A percentile compares a stretch with the other conserved stretches of the same genome.
These are phyloP conservation scores for Thelonectria discophora DNA, from an alignment of 2,329 filamentous ascomycete species.

Conservation along the genomic window DNA sequence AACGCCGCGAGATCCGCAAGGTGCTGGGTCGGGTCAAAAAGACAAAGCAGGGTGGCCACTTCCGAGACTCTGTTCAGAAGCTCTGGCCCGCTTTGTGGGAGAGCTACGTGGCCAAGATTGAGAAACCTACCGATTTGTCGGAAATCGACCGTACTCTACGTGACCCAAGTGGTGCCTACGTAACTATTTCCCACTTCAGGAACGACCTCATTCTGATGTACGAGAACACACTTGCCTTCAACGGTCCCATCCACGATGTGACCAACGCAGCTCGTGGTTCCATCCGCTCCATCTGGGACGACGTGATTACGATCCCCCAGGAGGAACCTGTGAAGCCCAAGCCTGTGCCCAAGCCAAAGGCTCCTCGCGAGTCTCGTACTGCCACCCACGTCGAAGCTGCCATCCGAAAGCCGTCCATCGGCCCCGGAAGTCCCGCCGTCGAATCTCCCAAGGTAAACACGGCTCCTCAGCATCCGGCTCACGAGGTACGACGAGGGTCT, in stretches of 20 bases:
- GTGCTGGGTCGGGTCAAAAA: slow-evolving; percentile 82
- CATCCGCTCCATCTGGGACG: slow-evolving; percentile 63
- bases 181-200: slow-evolving; percentile 75
- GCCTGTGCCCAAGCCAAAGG: slow-evolving; percentile 53
- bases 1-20: slow-evolving; percentile 70
- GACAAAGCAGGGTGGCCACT: slow-evolving; percentile 80
- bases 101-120: slow-evolving; percentile 74
- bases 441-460: slow-evolving; percentile 34
- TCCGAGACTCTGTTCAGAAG: slow-evolving; percentile 79
- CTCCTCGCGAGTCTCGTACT: slow-evolving; percentile 48
- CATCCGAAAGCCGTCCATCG: slow-evolving; percentile 43
- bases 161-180: slow-evolving; percentile 66
- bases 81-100: slow-evolving; percentile 79
- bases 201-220: slow-evolving; percentile 81
- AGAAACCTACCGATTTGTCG: slow-evolving; percentile 83
- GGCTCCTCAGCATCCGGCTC: slow-evolving; percentile 32
- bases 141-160: slow-evolving; percentile 85
- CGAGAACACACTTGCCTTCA: slow-evolving; percentile 82
- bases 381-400: slow-evolving; percentile 37
- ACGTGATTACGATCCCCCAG: slow-evolving; percentile 55
- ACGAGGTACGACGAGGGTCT: slow-evolving; percentile 75
- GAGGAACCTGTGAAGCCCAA: slow-evolving; percentile 68
- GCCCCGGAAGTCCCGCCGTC: slow-evolving; percentile 43
- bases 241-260: slow-evolving; percentile 79
- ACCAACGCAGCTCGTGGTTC: slow-evolving; percentile 65